These are phyloP conservation scores for Cyanodermella asteris DNA, from an alignment of 2,329 filamentous ascomycete species.

Conservation along the genomic window DNA sequence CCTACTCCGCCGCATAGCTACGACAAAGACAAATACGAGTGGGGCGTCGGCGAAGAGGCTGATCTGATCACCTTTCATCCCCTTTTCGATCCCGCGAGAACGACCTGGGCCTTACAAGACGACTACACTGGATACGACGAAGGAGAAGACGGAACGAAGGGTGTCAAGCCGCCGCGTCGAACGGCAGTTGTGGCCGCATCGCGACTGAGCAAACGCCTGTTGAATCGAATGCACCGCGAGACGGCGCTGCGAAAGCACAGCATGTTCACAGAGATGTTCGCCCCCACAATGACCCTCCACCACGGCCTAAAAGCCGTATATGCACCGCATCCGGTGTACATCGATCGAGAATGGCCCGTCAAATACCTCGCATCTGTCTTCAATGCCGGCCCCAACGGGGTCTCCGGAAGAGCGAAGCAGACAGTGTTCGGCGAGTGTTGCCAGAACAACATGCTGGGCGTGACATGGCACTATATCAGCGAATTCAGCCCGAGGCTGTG, in stretches of 20 bases:
- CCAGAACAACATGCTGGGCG: slow-evolving; percentile 71
- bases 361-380: slow-evolving; percentile 56
- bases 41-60: slow-evolving; percentile 78
- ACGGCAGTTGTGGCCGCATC: slow-evolving; percentile 76
- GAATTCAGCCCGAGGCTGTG: slow-evolving; percentile 66
- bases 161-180: slow-evolving; percentile 46
- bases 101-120: slow-evolving; percentile 60
- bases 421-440: slow-evolving; percentile 62
- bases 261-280: slow-evolving; percentile 96
- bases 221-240: slow-evolving; percentile 77
- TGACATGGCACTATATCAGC: slow-evolving; percentile 82
- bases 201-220: slow-evolving; percentile 57
- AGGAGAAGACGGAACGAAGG: slow-evolving; percentile 47
- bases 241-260: slow-evolving; percentile 67
- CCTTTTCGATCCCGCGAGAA: slow-evolving; percentile 73
- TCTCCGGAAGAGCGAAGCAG: slow-evolving; percentile 48
- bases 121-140: slow-evolving; percentile 72
- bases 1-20: slow-evolving; percentile 48
- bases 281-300: slow-evolving; percentile 64
- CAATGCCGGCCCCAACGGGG: slow-evolving; percentile 57
- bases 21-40: slow-evolving; percentile 60
- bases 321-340: slow-evolving; percentile 70
- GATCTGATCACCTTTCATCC: slow-evolving; percentile 85
- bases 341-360: slow-evolving; percentile 69
- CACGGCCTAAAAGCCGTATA: slow-evolving; percentile 87